Evolutionary conservation across 208 protist species (phyloP), one percentile per base, ranked within the genome.

Genomic region (Leishmania mexicana): DNA sequence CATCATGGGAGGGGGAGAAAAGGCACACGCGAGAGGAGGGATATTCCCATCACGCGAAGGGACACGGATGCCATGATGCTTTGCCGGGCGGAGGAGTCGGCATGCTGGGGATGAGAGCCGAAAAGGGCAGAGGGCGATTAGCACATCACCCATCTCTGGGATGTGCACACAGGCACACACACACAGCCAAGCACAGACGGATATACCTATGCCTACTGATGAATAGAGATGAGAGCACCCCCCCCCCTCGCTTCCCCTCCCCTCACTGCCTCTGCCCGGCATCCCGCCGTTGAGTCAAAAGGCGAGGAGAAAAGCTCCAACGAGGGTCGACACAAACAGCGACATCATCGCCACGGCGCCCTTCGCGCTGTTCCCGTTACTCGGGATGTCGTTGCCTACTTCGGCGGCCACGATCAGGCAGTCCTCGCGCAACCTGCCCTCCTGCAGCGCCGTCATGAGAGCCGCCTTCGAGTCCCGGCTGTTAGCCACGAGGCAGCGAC

Each of bases 361-460:
- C 42, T 79, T 81, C 21, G 62, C 77, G 53, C 54, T 85, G 72
- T 75, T 78, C 31, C 68, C 54, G 58, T 54, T 73, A 4, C 71
- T 72, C 3, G 77, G 76, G 49, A 85, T 85, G 21, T 78, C 71
- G 58, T 85, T 85, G 28, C 82, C 82, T 7, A 85, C 77, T 19
- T 85, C 82, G 7, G 77, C 82, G 8, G 47, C 71, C 49, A 85
- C 77, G 64, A 85, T 70, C 8, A 85, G 47, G 60, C 82, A 85
- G 62, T 79, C 72, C 28, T 74, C 47, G 5, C 53, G 77, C 62
- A 79, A 67, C n/a, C n/a, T 71, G 1, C 82, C 82, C n/a, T 85
- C 77, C 72, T 76, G 15, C 51, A 85, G 75, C 77, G 82, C 77
- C 7, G 7, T 47, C 76, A 79, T 45, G 71, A 75, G 60, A 49